These are phyloP conservation scores for Lentinula novae-zelandiae DNA, from an alignment of 1,284 basidiomycete genomes.

Conservation along the genomic window DNA sequence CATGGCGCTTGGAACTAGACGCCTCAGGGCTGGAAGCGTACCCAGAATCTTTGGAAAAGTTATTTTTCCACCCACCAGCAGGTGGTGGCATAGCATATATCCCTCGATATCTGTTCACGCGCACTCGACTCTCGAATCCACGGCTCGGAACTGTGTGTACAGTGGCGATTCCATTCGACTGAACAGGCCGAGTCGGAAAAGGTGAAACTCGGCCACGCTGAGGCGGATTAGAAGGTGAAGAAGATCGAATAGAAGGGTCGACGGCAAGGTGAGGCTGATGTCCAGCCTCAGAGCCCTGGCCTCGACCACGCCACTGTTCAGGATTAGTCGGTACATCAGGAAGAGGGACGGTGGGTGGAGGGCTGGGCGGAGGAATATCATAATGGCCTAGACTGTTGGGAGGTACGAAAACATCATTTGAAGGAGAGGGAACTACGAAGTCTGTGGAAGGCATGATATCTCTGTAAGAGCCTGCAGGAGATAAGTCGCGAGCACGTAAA, in stretches of 20 bases:
- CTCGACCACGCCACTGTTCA: background rate
- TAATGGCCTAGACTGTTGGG: constrained; percentile 8
- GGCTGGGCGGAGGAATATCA: constrained; percentile 12
- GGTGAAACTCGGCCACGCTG: constrained; percentile 11
- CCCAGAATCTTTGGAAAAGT: constrained; percentile 1
- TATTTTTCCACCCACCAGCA: background rate
- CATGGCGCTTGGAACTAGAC: background rate
- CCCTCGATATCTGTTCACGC: constrained; percentile 13
- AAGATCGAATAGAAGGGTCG: background rate
- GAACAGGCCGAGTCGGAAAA: constrained; percentile 10
- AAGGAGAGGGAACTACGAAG: constrained; percentile 13
- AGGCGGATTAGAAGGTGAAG: background rate
- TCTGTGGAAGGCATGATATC: constrained; percentile 9
- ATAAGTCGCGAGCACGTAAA: background rate
- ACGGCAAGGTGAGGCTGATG: background rate
- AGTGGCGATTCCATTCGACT: background rate
- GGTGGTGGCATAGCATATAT: constrained; percentile 10
- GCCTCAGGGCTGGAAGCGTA: background rate
- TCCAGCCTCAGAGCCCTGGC: background rate
- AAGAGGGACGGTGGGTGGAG: constrained; percentile 12
- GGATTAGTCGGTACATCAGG: constrained; percentile 7
- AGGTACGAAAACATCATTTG: constrained; percentile 1
- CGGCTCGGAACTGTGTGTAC: background rate
- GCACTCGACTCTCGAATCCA: constrained; percentile 11
- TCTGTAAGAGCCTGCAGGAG: constrained; percentile 4